These are phyloP conservation scores for Talaromyces thailandensis DNA, from an alignment of 495 filamentous ascomycete species.

Conservation along the genomic window DNA sequence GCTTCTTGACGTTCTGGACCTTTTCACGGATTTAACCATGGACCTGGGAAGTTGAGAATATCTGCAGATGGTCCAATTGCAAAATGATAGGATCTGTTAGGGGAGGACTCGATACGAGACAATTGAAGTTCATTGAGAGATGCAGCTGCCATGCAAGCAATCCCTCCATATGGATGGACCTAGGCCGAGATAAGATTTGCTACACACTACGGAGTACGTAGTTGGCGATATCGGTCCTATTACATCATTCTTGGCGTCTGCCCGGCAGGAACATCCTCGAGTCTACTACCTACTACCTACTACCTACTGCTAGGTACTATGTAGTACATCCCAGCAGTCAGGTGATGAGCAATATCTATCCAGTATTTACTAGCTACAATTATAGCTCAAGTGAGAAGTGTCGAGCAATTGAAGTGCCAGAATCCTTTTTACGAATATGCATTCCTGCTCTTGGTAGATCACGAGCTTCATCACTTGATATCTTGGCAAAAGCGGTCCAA, in stretches of 20 bases:
- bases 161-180: background rate
- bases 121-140: no score
- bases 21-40: background rate
- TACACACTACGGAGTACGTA: no score
- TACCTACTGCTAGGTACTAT: no score
- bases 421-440: background rate
- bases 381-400: no score
- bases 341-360: no score
- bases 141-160: no score
- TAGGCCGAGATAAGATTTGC: background rate
- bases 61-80: background rate
- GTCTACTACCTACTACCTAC: no score
- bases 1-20: background rate
- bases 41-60: background rate
- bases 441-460: background rate
- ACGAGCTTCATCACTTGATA: background rate
- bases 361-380: no score
- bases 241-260: background rate
- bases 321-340: no score
- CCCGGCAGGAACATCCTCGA: background rate
- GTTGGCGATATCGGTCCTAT: background rate
- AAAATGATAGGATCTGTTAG: background rate
- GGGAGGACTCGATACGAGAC: no score
- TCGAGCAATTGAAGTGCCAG: background rate
- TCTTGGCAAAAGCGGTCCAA: background rate